Percentiles rank a stretch among this genome's conserved stretches.
These are phyloP conservation scores for Jimgerdemannia flammicorona DNA, from an alignment of 192 early-diverging fungal genomes.

Conservation along the genomic window DNA sequence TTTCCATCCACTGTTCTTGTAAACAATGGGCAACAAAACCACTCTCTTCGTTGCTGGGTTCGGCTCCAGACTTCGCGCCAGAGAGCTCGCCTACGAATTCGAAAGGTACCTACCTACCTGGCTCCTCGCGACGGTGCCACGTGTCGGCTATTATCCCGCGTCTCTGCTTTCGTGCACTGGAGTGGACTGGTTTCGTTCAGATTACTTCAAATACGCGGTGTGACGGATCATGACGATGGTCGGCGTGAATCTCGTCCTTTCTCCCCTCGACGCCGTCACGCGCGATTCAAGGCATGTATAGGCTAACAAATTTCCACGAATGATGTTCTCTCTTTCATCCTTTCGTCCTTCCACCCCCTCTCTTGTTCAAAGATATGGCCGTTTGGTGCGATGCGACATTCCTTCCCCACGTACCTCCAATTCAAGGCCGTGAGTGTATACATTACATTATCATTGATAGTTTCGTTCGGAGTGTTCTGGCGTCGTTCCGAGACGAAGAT, in stretches of 20 bases:
- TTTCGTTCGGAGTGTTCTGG: neutral
- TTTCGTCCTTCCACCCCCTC: slow-evolving; percentile 2
- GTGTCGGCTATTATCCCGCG: no score
- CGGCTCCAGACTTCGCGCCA: slow-evolving; percentile 71
- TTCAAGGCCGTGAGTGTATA: slow-evolving; percentile 63
- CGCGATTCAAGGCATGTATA: neutral
- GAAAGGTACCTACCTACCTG: slow-evolving; percentile 63
- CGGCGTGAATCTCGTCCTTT: neutral
- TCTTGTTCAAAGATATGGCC: slow-evolving; percentile 62
- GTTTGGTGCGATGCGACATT: slow-evolving; percentile 85
- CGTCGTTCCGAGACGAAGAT: neutral
- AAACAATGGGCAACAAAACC: slow-evolving; percentile 6
- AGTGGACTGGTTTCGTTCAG: neutral
- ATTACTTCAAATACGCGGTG: neutral
- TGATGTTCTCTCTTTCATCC: neutral
- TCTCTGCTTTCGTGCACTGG: neutral
- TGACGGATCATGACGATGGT: neutral
- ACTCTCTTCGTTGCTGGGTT: slow-evolving; percentile 88
- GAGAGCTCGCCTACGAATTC: slow-evolving; percentile 93
- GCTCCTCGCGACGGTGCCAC: slow-evolving; percentile 1
- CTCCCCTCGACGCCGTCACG: neutral
- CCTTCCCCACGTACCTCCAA: slow-evolving; percentile 60
- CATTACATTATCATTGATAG: neutral
- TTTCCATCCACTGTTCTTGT: no score
- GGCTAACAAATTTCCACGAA: neutral